phyloP scores from a whole-genome alignment of 2,329 filamentous ascomycete genomes.

The Hymenoscyphus salicellus region DNA sequence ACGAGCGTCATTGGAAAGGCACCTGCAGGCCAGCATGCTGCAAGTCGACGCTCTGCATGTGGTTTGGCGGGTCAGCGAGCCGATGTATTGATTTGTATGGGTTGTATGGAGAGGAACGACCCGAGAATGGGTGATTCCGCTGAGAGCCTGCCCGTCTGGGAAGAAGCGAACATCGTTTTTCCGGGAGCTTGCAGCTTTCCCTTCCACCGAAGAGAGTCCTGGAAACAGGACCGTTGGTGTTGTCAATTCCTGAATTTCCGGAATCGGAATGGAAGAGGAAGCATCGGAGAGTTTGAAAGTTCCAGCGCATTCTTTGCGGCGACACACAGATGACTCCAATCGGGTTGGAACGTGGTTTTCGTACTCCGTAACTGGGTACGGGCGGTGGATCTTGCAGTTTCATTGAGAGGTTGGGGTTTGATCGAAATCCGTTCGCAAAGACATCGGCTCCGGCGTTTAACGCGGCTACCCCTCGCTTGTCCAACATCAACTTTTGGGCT shows the following conservation, averaged over 20 bases:
- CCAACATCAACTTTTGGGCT: not conserved
- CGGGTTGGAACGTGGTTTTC: not conserved
- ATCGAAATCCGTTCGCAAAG: not conserved
- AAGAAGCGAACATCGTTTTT: not conserved
- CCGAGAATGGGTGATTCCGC: not conserved
- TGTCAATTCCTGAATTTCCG: not conserved
- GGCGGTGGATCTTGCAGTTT: not conserved
- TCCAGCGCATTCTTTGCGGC: not conserved
- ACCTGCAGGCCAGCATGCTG: not conserved
- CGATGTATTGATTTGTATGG: not conserved
- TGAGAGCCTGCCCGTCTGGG: not conserved
- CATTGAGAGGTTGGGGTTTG: not conserved
- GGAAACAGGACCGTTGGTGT: not conserved
- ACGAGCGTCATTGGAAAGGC: not conserved
- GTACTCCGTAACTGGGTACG: not conserved
- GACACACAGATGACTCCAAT: not conserved
- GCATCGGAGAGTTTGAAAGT: not conserved
- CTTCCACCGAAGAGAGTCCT: not conserved
- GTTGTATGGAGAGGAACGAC: not conserved
- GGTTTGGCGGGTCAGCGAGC: not conserved
- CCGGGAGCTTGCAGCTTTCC: not conserved
- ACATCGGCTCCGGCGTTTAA: not conserved
- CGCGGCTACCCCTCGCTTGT: not conserved
- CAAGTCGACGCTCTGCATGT: not conserved
- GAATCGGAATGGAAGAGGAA: not conserved